Base-by-base conservation (phyloP, 2,329 filamentous ascomycete genomes). In the Penicillium sp. region DNA sequence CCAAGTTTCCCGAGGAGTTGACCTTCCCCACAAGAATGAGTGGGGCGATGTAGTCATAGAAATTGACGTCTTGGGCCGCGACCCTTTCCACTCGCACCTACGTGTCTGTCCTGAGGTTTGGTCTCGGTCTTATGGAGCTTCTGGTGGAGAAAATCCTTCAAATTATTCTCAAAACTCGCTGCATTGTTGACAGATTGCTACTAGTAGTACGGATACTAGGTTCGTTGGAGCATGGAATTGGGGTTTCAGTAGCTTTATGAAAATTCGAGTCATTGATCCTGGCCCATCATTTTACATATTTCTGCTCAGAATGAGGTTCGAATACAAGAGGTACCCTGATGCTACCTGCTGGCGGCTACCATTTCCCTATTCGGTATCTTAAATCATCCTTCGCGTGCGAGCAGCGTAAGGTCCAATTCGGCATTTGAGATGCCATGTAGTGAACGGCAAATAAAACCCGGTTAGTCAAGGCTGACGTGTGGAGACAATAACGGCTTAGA, bases 21-120 rank as follows among this genome's bases (percentile, higher is more conserved):
- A 47, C 5, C 5, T 47, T 31, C 27, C 45, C 45, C 45, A n/a
- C 24, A 19, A 21, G 5, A 44, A 68, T 26, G 52, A 63, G 51
- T 70, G 68, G 68, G 60, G 57, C 10, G 65, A 68, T 49, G 33
- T 68, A 9, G 52, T 69, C 46, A 63, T 70, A 27, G 60, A 70
- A 35, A 67, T 62, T 8, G 57, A 55, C 39, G n/a, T n/a, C 5
- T 26, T 24, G 9, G 27, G 22, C n/a, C 29, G 6, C n/a, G 22
- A 7, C 22, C 29, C n/a, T 26, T 49, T 11, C 5, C 8, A 39
- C 19, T 26, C 19, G 35, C 47, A 24, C 21, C 13, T 11, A 10
- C n/a, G n/a, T 39, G 35, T 39, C 35, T 5, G 8, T 19, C 39
- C 19, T 13, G 9, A 11, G 5, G 10, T 22, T 21, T 41, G n/a